Percentiles rank a stretch among this genome's conserved stretches.
phyloP scores from a whole-genome alignment of 345 rosid genomes.

The Arabis alpina region DNA sequence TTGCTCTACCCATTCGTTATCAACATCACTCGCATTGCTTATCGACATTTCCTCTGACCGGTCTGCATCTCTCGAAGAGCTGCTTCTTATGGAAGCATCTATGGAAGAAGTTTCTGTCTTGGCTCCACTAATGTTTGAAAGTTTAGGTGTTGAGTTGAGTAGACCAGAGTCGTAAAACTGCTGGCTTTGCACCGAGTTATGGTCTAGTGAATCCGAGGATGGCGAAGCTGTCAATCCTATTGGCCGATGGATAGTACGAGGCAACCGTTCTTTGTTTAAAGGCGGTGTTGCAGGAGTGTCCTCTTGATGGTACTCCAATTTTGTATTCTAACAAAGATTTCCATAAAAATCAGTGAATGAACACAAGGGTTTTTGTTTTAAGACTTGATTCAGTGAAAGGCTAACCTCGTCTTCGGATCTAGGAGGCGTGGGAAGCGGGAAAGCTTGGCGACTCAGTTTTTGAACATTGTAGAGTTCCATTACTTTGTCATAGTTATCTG shows the following conservation, averaged over 20 bases:
- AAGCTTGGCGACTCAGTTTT: slow-evolving; percentile 92
- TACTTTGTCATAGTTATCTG: slow-evolving; percentile 91
- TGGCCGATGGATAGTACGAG: slow-evolving; percentile 77
- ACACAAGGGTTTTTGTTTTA: neutral
- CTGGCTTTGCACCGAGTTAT: slow-evolving; percentile 63
- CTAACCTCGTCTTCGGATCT: slow-evolving; percentile 95
- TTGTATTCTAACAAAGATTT: slow-evolving; percentile 54
- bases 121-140: slow-evolving; percentile 86
- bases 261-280: slow-evolving; percentile 71
- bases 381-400: neutral
- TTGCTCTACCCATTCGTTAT: slow-evolving; percentile 92
- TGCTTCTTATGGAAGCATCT: slow-evolving; percentile 87
- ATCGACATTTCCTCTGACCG: slow-evolving; percentile 78
- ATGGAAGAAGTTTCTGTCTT: slow-evolving; percentile 92
- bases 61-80: slow-evolving; percentile 94
- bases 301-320: slow-evolving; percentile 70
- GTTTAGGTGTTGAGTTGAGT: slow-evolving; percentile 83
- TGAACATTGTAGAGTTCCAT: slow-evolving; percentile 98
- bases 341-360: neutral
- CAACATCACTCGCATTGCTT: slow-evolving; percentile 91
- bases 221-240: slow-evolving; percentile 68
- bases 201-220: slow-evolving; percentile 83
- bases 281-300: slow-evolving; percentile 91
- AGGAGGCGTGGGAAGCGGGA: slow-evolving; percentile 89
- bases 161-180: slow-evolving; percentile 69